Evolutionary conservation across 495 filamentous ascomycete genomes (phyloP), one percentile per base, ranked within the genome.

Genomic region (Mycothermus thermophilus): DNA sequence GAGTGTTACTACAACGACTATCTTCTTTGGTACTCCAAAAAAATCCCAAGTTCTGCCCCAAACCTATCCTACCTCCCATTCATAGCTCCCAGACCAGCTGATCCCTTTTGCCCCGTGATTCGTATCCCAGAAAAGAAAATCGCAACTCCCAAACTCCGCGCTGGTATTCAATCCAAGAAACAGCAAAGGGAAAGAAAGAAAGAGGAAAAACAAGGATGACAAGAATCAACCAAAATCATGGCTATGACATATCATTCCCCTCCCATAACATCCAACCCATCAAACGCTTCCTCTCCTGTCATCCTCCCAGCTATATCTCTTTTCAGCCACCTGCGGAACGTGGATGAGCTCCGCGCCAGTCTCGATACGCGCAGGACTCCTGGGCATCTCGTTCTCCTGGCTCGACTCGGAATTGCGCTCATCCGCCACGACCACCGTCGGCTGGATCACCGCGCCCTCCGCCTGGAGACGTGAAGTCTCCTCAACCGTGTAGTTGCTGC

Each of bases 271-370:
- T n/a, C n/a, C n/a, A n/a, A n/a, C n/a, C n/a, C n/a, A n/a, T n/a
- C n/a, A n/a, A 12, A 37, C 22, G 8, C 46, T 54, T 37, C 34
- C 19, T 15, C 29, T 28, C 4, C 29, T 27, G 12, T 54, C 50
- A 29, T 62, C 58, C 40, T 72, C 67, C 65, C 65, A 72, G 36
- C 62, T 66, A 36, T 66, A 72, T 29, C 67, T 53, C 35, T 61
- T 60, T 19, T 61, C 63, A 11, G 66, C 65, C 19, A 61, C 52
- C 34, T 69, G 63, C 5, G 67, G 67, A 16, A 70, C 58, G 32
- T 69, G 67, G 6, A 70, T 51, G 15, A 72, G 40, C 31, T 69
- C 67, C 9, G 43, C 51, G 0, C 60, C 63, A 19, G 44, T 19
- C 16, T 57, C 38, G 32, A 63, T 46, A 40, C 60, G 46, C 45